These are phyloP conservation scores for Ascoidea rubescens DNA, from an alignment of 805 yeast species.

Conservation along the genomic window DNA sequence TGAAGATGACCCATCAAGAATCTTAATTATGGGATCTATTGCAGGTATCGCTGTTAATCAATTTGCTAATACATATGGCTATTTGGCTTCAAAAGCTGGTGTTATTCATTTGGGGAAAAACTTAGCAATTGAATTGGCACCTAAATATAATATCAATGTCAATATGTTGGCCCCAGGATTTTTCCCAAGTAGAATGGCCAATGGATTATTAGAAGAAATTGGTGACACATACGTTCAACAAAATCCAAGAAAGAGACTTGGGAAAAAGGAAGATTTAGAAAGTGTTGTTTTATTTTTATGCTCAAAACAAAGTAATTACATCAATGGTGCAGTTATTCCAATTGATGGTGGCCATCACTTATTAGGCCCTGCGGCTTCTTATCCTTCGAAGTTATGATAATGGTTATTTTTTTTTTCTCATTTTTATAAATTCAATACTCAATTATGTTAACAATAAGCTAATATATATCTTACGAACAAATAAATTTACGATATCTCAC, in stretches of 20 bases:
- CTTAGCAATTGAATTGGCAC: conserved; percentile 54
- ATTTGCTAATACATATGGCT: conserved; percentile 43
- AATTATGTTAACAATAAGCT: too few species aligned
- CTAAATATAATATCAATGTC: conserved; percentile 44
- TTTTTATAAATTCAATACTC: too few species aligned
- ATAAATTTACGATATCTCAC: too few species aligned
- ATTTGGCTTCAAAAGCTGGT: conserved; percentile 63
- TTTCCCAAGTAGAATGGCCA: conserved; percentile 64
- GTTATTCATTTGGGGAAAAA: conserved; percentile 52
- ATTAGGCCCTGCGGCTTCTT: conserved; percentile 14
- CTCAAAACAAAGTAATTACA: conserved; percentile 40
- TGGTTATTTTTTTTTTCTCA: neutral
- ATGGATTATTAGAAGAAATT: conserved; percentile 38
- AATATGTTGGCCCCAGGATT: conserved; percentile 67
- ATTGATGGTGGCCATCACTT: conserved; percentile 57
- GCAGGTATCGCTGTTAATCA: conserved; percentile 31
- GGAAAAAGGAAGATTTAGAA: conserved; percentile 44
- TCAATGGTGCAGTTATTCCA: conserved; percentile 56
- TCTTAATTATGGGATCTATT: conserved; percentile 53
- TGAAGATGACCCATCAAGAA: conserved; percentile 44
- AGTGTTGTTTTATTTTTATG: conserved; percentile 41
- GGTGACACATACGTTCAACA: conserved; percentile 30
- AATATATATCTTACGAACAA: too few species aligned
- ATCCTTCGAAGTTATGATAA: neutral
- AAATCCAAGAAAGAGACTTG: conserved; percentile 55